A percentile compares a stretch with the other conserved stretches of the same genome.
Conservation (phyloP, 257 asterid species). For the Ballota nigra region DNA sequence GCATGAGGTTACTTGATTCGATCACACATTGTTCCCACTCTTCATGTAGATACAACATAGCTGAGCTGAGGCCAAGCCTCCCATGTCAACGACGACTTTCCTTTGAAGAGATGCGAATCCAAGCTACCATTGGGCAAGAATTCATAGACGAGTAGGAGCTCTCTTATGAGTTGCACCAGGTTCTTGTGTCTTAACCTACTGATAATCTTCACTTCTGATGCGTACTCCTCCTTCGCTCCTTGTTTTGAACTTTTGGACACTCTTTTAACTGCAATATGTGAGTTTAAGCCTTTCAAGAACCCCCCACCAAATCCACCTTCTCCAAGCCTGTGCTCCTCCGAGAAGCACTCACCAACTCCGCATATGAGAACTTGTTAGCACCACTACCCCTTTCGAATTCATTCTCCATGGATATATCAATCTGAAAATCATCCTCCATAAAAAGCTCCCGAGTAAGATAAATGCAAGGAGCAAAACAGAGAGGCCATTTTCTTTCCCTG, state of each 20-base stretch:
- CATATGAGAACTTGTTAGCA: constrained; percentile 10
- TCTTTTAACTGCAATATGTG: constrained; percentile 29
- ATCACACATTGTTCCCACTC: constrained; percentile 38
- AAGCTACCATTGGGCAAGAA: constrained; percentile 48
- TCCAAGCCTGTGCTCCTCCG: constrained; percentile 11
- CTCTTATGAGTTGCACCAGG: constrained; percentile 41
- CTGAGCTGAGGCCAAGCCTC: constrained; percentile 39
- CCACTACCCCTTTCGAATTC: constrained; percentile 11
- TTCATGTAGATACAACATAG: constrained; percentile 38
- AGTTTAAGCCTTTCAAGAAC: not conserved
- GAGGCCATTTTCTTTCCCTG: not conserved
- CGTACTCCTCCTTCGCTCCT: constrained; percentile 49
- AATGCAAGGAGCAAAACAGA: not conserved
- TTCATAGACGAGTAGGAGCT: constrained; percentile 47
- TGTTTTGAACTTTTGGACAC: constrained; percentile 43
- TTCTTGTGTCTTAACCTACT: constrained; percentile 46
- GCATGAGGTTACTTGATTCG: constrained; percentile 33
- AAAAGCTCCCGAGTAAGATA: not conserved
- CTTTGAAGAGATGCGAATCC: constrained; percentile 1
- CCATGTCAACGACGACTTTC: not conserved
- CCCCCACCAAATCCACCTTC: constrained; percentile 19
- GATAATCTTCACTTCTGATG: constrained; percentile 56
- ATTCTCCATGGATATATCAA: not conserved
- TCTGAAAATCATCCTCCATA: not conserved
- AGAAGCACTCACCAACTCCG: not conserved